Conservation (phyloP, 2,329 filamentous ascomycete species). For the Graphiopsis chlorocephala region DNA sequence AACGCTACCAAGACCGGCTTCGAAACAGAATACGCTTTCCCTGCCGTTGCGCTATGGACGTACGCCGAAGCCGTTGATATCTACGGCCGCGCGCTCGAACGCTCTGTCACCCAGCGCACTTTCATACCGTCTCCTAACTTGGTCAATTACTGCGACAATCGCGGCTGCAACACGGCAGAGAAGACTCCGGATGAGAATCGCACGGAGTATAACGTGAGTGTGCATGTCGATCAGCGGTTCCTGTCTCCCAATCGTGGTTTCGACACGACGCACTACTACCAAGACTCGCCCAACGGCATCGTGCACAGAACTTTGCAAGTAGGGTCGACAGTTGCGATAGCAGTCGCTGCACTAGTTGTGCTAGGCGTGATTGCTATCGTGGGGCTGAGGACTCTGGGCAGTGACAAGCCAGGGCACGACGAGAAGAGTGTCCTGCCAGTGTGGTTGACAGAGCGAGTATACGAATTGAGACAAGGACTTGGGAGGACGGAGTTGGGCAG, state of each 20-base stretch:
- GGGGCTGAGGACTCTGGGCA: slow-evolving; percentile 4
- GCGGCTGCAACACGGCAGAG: slow-evolving; percentile 30
- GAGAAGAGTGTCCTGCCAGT: slow-evolving; percentile 1
- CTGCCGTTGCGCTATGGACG: slow-evolving; percentile 27
- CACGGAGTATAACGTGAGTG: slow-evolving; percentile 25
- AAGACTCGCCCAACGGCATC: not conserved
- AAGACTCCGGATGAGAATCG: slow-evolving; percentile 23
- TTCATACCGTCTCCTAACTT: slow-evolving; percentile 36
- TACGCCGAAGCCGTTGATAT: slow-evolving; percentile 36
- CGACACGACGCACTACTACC: slow-evolving; percentile 36
- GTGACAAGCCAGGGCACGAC: not conserved
- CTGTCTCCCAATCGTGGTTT: slow-evolving; percentile 33
- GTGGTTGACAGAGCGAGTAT: not conserved
- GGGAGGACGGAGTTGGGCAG: slow-evolving; percentile 16
- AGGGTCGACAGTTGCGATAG: slow-evolving; percentile 2
- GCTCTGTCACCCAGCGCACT: slow-evolving; percentile 35
- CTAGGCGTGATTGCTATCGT: slow-evolving; percentile 14
- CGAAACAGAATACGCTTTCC: slow-evolving; percentile 39
- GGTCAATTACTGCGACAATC: slow-evolving; percentile 32
- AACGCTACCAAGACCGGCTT: slow-evolving; percentile 43
- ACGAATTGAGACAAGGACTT: slow-evolving; percentile 2
- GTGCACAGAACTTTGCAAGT: not conserved
- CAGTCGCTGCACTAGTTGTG: slow-evolving; percentile 10
- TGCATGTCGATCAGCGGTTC: slow-evolving; percentile 24
- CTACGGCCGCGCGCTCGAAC: slow-evolving; percentile 30